Conservation (phyloP, 2,329 filamentous ascomycete genomes). For the Trichoderma sp. region DNA sequence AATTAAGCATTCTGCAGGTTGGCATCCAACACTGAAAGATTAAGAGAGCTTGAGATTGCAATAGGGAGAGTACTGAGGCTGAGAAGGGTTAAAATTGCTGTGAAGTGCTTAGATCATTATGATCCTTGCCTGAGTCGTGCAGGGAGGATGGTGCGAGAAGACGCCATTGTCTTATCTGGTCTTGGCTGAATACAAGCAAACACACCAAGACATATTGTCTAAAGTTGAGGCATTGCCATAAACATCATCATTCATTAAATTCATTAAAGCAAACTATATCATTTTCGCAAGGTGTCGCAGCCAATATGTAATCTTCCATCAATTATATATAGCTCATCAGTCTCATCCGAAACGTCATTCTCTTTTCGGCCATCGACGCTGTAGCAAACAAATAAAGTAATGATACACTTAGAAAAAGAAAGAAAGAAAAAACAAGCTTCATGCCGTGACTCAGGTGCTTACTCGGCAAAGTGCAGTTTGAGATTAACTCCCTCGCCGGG, state of each 20-base stretch:
- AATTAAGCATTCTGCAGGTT: no score
- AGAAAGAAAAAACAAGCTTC: not conserved
- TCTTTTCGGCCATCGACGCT: not conserved
- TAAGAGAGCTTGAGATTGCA: not conserved
- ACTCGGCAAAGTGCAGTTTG: slow-evolving; percentile 32
- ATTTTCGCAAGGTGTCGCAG: not conserved
- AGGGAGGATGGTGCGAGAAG: not conserved
- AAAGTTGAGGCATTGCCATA: not conserved
- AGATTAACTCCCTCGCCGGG: slow-evolving; percentile 34
- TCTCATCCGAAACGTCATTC: not conserved
- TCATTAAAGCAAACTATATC: not conserved
- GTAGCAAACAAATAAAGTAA: not conserved
- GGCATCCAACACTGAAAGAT: not conserved
- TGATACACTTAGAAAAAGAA: not conserved
- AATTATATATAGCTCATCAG: not conserved
- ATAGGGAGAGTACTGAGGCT: not conserved
- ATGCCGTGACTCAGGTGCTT: not conserved
- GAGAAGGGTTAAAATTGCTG: no score
- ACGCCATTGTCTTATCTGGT: not conserved
- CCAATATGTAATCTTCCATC: not conserved
- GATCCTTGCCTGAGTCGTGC: no score
- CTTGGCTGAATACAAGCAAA: no score
- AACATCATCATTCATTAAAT: not conserved
- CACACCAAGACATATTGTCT: not conserved
- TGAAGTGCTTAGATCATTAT: no score